phyloP scores from a whole-genome alignment of 2,329 filamentous ascomycete genomes.

The Neonectria punicea region DNA sequence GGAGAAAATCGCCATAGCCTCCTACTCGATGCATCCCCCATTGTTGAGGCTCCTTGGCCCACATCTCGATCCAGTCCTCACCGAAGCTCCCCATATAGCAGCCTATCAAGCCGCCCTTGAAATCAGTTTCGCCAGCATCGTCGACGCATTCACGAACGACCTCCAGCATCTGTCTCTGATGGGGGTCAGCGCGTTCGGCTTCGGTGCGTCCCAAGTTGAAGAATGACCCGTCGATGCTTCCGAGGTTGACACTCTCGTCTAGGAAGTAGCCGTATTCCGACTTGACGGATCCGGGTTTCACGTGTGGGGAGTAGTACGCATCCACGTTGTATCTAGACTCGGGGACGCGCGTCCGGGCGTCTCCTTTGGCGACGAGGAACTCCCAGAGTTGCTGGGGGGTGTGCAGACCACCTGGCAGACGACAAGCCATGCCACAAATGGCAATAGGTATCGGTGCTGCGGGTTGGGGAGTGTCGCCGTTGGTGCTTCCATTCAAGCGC shows the following conservation, averaged over 20 bases:
- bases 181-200: not conserved
- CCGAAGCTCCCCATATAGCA: not conserved
- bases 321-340: not conserved
- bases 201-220: not conserved
- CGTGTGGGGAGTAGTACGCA: not conserved
- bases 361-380: not conserved
- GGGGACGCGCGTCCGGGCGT: not conserved
- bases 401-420: not conserved
- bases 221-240: not conserved
- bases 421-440: not conserved
- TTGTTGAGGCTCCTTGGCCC: conserved; percentile 6
- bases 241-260: not conserved
- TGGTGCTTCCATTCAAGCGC: conserved; percentile 41
- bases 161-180: not conserved
- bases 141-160: not conserved
- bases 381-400: not conserved
- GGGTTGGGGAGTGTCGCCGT: conserved; percentile 46
- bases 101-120: not conserved
- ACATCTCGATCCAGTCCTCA: not conserved
- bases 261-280: not conserved
- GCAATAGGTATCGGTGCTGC: not conserved
- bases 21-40: not conserved
- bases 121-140: not conserved
- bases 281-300: too few species aligned
- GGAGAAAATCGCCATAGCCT: not conserved